Conservation (phyloP, 106 monocot genomes). For the Posidonia australis region DNA sequence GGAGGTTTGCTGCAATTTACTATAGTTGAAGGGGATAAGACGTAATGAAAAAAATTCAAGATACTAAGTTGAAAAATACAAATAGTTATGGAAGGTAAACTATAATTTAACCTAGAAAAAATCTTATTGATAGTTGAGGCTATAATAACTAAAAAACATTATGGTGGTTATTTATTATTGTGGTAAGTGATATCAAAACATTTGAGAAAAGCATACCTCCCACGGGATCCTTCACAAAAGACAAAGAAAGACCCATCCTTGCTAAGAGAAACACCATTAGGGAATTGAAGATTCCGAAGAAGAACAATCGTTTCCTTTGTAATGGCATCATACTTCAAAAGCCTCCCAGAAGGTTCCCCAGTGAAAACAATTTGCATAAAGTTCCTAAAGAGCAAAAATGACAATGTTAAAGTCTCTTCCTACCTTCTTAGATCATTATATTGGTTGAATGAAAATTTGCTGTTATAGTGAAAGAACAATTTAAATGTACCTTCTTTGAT, state of each 20-base stretch:
- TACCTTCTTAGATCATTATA: too few species aligned
- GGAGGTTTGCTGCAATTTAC: too few species aligned
- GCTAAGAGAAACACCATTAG: slow-evolving; percentile 88
- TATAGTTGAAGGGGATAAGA: too few species aligned
- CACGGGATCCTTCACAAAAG: slow-evolving; percentile 62
- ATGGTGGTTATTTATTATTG: too few species aligned
- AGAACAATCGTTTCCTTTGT: slow-evolving; percentile 85
- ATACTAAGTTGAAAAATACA: too few species aligned
- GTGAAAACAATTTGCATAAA: slow-evolving; percentile 85
- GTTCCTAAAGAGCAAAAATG: slow-evolving; percentile 41
- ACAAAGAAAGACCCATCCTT: slow-evolving; percentile 80
- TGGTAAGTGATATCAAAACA: not conserved
- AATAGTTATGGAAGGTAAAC: too few species aligned
- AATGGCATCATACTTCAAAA: slow-evolving; percentile 53
- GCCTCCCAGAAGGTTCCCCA: slow-evolving; percentile 68
- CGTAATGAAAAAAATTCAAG: too few species aligned
- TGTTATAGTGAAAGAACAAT: not conserved
- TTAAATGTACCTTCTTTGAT: slow-evolving; percentile 60
- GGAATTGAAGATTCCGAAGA: slow-evolving; percentile 67
- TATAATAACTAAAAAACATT: too few species aligned
- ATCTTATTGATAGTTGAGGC: too few species aligned
- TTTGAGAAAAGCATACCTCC: slow-evolving; percentile 31
- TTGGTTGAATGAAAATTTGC: too few species aligned
- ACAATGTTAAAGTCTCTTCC: not conserved
- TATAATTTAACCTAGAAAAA: too few species aligned